Evolutionary conservation across 2,329 filamentous ascomycete species (phyloP).

Genomic region (Lecanicillium sp.): DNA sequence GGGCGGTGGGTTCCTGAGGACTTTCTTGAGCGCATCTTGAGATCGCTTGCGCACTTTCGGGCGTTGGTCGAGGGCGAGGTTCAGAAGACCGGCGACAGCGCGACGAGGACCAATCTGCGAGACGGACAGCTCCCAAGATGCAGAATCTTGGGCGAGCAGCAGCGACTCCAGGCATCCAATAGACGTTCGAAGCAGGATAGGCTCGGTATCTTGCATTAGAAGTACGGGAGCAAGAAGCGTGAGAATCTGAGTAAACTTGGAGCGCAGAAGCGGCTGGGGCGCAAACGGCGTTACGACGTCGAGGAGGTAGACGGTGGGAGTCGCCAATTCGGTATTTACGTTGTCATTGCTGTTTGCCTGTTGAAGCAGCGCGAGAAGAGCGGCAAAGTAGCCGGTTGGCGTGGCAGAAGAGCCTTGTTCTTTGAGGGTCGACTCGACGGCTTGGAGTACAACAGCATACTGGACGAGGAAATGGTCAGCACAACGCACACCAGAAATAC

Average conservation of each 20-base stretch:
- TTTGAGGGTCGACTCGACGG: conserved; percentile 86
- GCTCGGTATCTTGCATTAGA: conserved; percentile 72
- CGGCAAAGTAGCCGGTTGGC: conserved; percentile 89
- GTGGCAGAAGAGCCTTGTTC: conserved; percentile 78
- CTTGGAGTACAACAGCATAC: conserved; percentile 79
- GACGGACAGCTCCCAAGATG: conserved; percentile 80
- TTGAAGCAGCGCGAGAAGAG: conserved; percentile 79
- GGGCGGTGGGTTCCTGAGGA: conserved; percentile 78
- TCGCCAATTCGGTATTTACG: conserved; percentile 72
- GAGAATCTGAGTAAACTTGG: conserved; percentile 93
- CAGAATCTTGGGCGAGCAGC: conserved; percentile 76
- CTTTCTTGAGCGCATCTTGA: conserved; percentile 76
- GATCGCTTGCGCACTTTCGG: conserved; percentile 93
- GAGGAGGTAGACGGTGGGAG: conserved; percentile 89
- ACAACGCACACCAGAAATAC: no score
- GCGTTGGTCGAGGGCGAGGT: conserved; percentile 74
- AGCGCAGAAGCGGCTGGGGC: conserved; percentile 77
- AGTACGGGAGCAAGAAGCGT: conserved; percentile 77
- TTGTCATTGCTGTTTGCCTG: conserved; percentile 63
- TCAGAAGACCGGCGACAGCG: conserved; percentile 78
- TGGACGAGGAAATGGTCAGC: conserved; percentile 30
- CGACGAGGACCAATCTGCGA: conserved; percentile 78
- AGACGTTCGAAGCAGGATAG: conserved; percentile 75
- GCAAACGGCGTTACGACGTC: conserved; percentile 82
- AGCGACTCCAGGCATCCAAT: conserved; percentile 93